Evolutionary conservation across 2,329 filamentous ascomycete genomes (phyloP).

Genomic region (Colletotrichum agaves): DNA sequence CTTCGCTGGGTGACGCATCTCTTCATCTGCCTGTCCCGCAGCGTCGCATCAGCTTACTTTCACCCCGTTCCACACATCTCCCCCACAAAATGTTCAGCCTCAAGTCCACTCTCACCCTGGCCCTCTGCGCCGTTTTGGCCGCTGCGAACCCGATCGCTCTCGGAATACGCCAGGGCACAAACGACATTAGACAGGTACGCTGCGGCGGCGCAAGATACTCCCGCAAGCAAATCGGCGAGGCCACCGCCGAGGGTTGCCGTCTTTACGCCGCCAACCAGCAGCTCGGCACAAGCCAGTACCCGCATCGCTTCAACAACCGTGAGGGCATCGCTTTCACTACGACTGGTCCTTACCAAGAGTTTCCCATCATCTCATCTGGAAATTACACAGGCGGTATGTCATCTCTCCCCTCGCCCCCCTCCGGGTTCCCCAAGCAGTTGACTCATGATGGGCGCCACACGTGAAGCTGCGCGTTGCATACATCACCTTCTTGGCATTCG

Average conservation of each 20-base stretch:
- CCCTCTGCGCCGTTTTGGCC: conserved; percentile 10
- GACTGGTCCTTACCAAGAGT: conserved; percentile 52
- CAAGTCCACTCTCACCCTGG: conserved; percentile 19
- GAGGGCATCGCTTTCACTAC: conserved; percentile 51
- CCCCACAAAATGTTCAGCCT: conserved; percentile 31
- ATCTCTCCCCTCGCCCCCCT: background rate
- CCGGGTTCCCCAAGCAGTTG: background rate
- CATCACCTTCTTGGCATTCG: background rate
- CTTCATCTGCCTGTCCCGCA: too few relatives aligned
- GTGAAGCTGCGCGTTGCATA: background rate
- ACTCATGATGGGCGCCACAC: background rate
- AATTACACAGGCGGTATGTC: conserved; percentile 50
- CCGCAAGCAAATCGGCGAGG: conserved; percentile 31
- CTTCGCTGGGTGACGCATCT: background rate
- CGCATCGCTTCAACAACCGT: conserved; percentile 52
- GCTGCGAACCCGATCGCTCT: conserved; percentile 18
- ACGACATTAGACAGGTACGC: conserved; percentile 3
- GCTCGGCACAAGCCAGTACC: conserved; percentile 43
- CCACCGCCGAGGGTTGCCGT: conserved; percentile 37
- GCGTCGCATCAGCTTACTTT: background rate
- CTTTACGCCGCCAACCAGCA: conserved; percentile 24
- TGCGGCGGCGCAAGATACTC: conserved; percentile 33
- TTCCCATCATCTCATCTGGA: conserved; percentile 48
- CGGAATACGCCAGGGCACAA: conserved; percentile 25
- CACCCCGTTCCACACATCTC: background rate